Evolutionary conservation across 345 rosid genomes (phyloP), one percentile per base, ranked within the genome.

Genomic region (Mangifera indica): DNA sequence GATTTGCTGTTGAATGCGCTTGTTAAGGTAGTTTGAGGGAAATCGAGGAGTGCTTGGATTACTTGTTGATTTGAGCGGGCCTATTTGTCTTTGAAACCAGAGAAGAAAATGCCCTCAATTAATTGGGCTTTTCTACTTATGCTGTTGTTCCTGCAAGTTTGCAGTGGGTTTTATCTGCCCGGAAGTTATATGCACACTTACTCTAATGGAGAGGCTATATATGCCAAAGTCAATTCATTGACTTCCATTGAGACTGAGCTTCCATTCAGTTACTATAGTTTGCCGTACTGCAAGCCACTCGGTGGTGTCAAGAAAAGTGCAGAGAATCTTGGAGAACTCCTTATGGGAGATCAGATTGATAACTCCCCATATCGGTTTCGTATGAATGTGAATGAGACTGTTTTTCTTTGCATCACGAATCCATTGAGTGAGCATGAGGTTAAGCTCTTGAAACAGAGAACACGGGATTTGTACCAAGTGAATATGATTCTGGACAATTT

Each of bases 241-340:
- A 93, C 98, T n/a, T 91, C 98, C 37, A 89, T 93, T 3, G 96
- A 86, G 70, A 91, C 97, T 0, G 88, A 86, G 88, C 96, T 93
- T 83, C 97, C 97, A 2, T 89, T 81, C 77, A 77, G 90, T 83
- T 93, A 86, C 77, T 91, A 91, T 58, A 88, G 87, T 76, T 92
- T 93, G 69, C 97, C 97, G 71, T 91, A 88, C 59, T 91, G 97
- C 75, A 7, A 71, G 72, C 91, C 93, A 1, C 21, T 51, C 0
- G 87, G 61, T 9, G 89, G 92, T 8, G 74, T 88, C 10, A 91
- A 86, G 79, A 91, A 84, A 58, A 91, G 93, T 52, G 93, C 93
- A 0, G 97, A 91, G 88, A 91, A 88, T 86, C 92, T 91, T 18
- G 97, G 97, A 26, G 93, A 91, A 78, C 92, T 88, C 63, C 91